phyloP scores from a whole-genome alignment of 495 filamentous ascomycete species.

The Trichoderma gamsii region DNA sequence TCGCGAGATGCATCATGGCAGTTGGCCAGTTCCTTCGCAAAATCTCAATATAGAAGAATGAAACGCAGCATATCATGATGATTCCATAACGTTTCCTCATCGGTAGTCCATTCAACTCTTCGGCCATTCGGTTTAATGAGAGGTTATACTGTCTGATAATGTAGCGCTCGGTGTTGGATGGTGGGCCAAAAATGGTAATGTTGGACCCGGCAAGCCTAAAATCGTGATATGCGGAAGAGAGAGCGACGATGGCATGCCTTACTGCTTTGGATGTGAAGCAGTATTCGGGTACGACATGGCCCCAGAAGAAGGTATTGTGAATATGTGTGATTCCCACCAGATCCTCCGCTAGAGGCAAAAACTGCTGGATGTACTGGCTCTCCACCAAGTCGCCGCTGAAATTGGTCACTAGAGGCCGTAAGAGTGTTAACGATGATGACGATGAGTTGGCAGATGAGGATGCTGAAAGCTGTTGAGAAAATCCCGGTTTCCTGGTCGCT shows the following conservation, averaged over 20 bases:
- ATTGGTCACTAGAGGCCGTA: not conserved
- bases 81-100: constrained; percentile 9
- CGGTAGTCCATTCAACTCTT: not conserved
- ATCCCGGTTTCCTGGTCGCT: constrained; percentile 4
- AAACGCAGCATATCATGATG: constrained; percentile 12
- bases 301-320: constrained; percentile 11
- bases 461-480: constrained; percentile 4
- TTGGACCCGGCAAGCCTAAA: not conserved
- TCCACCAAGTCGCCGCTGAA: not conserved
- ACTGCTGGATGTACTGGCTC: constrained; percentile 5
- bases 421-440: not conserved
- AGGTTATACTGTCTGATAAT: constrained; percentile 7
- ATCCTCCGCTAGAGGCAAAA: not conserved
- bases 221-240: not conserved
- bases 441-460: not conserved
- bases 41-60: constrained; percentile 10
- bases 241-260: constrained; percentile 6
- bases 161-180: not conserved
- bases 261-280: constrained; percentile 3
- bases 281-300: not conserved
- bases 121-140: constrained; percentile 1
- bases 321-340: constrained; percentile 6
- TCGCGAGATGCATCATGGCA: constrained; percentile 3
- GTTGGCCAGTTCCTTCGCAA: constrained; percentile 5
- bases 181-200: not conserved